Conservation (phyloP, 495 filamentous ascomycete genomes). For the Podospora sp. region DNA sequence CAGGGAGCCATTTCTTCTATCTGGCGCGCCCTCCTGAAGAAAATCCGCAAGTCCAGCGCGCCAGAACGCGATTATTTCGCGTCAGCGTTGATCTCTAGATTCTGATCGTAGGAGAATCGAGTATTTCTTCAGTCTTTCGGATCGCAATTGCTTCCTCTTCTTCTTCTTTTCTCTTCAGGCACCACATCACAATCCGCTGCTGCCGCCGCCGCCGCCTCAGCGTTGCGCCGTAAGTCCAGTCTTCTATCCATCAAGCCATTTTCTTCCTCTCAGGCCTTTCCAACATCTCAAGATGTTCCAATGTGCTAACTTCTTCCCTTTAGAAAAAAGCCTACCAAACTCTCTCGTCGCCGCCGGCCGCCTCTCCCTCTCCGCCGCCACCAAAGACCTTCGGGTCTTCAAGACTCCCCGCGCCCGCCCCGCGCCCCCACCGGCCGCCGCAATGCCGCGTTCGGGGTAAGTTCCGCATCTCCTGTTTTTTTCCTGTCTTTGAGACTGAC, state of each 20-base stretch:
- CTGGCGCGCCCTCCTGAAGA: not conserved
- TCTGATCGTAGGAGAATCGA: not conserved
- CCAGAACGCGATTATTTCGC: conserved; percentile 2
- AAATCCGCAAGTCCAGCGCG: not conserved
- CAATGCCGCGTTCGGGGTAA: not conserved
- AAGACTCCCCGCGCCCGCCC: not conserved
- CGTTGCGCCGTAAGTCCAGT: too few relatives aligned
- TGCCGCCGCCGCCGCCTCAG: too few relatives aligned
- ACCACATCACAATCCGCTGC: too few relatives aligned
- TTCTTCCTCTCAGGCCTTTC: not conserved
- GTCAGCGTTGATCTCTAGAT: not conserved
- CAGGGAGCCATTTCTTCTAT: not conserved
- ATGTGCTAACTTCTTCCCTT: not conserved
- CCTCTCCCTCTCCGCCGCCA: too few relatives aligned
- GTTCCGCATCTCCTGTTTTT: not conserved
- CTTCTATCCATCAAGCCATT: not conserved
- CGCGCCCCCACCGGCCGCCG: not conserved
- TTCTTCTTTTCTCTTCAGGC: not conserved
- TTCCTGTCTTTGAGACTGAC: not conserved
- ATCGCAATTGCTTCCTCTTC: not conserved
- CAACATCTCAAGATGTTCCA: not conserved
- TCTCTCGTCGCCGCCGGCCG: too few relatives aligned
- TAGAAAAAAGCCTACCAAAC: not conserved
- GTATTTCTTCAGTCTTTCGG: too few relatives aligned
- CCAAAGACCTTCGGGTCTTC: too few relatives aligned